These are phyloP conservation scores for Lantana camara DNA, from an alignment of 257 asterid species.

Conservation along the genomic window DNA sequence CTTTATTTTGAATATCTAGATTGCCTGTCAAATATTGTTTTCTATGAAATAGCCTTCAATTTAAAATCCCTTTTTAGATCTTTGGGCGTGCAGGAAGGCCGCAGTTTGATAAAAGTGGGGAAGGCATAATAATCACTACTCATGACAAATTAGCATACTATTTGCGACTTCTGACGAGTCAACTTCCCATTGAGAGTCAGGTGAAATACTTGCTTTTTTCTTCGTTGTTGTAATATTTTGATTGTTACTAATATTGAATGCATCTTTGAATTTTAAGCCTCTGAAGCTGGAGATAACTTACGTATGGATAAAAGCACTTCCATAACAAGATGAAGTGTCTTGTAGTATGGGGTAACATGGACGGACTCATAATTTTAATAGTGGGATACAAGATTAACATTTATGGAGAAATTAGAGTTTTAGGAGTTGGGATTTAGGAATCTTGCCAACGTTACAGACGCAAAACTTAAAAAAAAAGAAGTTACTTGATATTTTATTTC, in stretches of 20 bases:
- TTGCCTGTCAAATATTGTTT: conserved; percentile 21
- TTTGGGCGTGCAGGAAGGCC: conserved; percentile 99
- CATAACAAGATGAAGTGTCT: conserved; percentile 8
- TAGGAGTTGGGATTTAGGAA: too few species aligned
- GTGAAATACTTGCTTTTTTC: conserved; percentile 38
- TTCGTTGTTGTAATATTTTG: conserved; percentile 10
- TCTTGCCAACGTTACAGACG: too few species aligned
- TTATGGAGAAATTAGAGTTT: too few species aligned
- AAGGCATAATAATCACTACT: conserved; percentile 91
- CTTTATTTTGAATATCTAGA: conserved; percentile 20
- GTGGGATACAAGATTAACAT: too few species aligned
- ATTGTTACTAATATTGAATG: conserved; percentile 5
- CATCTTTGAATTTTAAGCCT: too few species aligned
- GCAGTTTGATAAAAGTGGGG: conserved; percentile 98
- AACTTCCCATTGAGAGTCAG: conserved; percentile 99
- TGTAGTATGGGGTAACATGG: too few species aligned
- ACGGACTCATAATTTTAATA: too few species aligned
- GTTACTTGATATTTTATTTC: too few species aligned
- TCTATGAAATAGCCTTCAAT: conserved; percentile 19
- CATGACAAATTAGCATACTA: conserved; percentile 91
- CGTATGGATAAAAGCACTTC: not conserved
- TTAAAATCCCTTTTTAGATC: conserved; percentile 55
- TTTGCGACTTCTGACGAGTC: conserved; percentile 90
- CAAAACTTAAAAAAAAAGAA: too few species aligned
- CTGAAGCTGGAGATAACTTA: conserved; percentile 18